Evolutionary conservation across 768 basidiomycete genomes (phyloP), one percentile per base, ranked within the genome.

Genomic region (Mycena amicta): DNA sequence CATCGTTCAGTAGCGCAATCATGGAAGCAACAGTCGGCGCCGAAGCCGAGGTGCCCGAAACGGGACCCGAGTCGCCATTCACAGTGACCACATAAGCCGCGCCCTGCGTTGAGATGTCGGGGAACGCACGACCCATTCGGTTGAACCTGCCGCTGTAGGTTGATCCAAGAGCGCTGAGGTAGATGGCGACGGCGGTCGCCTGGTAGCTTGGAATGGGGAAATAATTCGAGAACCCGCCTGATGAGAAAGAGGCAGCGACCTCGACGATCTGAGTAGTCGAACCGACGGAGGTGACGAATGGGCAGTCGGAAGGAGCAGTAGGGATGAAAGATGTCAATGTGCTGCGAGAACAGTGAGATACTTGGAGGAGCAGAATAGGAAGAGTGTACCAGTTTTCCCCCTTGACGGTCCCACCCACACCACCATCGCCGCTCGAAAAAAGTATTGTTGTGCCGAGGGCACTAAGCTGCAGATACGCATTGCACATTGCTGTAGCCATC

Each of bases 381-480:
- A 22, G 25, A 26, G 15, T 49, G 47, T 4, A 23, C 23, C n/a
- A n/a, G n/a, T n/a, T n/a, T n/a, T n/a, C n/a, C n/a, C n/a, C n/a
- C n/a, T 28, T 49, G 47, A 12, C 15, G 27, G 25, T 20, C 43
- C 6, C 12, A 33, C n/a, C n/a, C 22, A 80, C 81, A 25, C 82
- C 82, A 2, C 58, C 55, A 39, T 83, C 81, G 26, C 83, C 82
- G 18, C 77, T 76, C 22, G 72, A 65, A 68, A 81, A 81, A 25
- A 77, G 56, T 15, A 84, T 8, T 3, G 79, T 77, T 22, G 77
- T 66, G 5, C 82, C 49, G 4, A 49, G 37, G 12, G 55, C 46
- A 22, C 55, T 47, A 4, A 56, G 27, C 22, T 49, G 46, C 23
- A 26, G 22, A 33, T 56, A 56, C 27, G 68, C 71, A 6, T 43